These are phyloP conservation scores for Clonostachys solani DNA, from an alignment of 2,329 filamentous ascomycete genomes.

Conservation along the genomic window DNA sequence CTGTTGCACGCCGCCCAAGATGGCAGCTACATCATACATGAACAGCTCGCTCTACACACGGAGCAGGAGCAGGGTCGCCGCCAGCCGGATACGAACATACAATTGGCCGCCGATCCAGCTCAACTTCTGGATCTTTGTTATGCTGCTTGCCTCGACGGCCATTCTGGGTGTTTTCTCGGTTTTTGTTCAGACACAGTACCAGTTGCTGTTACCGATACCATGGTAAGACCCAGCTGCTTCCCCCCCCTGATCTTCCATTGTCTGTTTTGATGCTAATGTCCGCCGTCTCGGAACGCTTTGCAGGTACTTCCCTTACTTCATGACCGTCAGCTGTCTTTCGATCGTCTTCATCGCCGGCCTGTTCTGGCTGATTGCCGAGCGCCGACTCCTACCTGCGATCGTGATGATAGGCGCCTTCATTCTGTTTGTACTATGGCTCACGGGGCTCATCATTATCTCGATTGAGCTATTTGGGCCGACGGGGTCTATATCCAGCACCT, in stretches of 20 bases:
- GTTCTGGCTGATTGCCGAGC: conserved; percentile 57
- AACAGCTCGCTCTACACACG: conserved; percentile 38
- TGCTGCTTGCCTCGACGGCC: conserved; percentile 53
- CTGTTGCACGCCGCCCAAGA: too few relatives aligned
- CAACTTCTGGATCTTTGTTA: conserved; percentile 64
- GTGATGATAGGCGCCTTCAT: conserved; percentile 63
- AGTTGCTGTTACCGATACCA: conserved; percentile 49
- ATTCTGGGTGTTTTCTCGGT: conserved; percentile 58
- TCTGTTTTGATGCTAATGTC: background rate
- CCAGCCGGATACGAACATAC: conserved; percentile 51
- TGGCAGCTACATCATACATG: conserved; percentile 20
- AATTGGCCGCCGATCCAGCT: conserved; percentile 66
- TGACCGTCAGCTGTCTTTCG: conserved; percentile 53
- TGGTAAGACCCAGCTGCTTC: conserved; percentile 40
- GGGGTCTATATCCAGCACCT: conserved; percentile 55
- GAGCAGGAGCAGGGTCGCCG: conserved; percentile 17
- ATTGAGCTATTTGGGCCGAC: conserved; percentile 60
- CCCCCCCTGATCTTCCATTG: background rate
- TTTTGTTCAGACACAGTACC: conserved; percentile 55
- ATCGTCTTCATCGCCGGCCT: conserved; percentile 64
- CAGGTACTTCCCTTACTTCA: conserved; percentile 66
- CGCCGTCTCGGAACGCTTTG: background rate
- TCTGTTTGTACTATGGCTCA: conserved; percentile 64
- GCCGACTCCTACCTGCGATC: conserved; percentile 56
- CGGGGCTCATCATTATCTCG: conserved; percentile 57